Evolutionary conservation across 2,329 filamentous ascomycete species (phyloP).

Genomic region (Elsinoe necatrix): DNA sequence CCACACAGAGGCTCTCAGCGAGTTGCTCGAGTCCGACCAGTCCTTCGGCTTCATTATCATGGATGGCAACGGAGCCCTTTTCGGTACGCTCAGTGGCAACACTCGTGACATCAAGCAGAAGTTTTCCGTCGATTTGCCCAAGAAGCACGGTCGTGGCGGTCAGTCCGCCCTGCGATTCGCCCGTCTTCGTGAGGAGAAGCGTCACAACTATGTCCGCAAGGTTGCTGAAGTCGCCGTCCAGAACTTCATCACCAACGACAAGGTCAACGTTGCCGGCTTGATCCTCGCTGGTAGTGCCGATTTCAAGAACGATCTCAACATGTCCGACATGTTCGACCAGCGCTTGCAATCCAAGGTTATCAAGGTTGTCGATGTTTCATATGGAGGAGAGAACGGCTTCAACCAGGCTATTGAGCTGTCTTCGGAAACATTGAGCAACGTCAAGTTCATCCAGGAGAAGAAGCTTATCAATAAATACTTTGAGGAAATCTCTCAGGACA

Average conservation of each 20-base stretch:
- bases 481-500: slow-evolving; percentile 97
- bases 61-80: slow-evolving; percentile 97
- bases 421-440: slow-evolving; percentile 90
- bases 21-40: slow-evolving; percentile 96
- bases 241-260: slow-evolving; percentile 97
- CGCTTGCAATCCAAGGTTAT: slow-evolving; percentile 92
- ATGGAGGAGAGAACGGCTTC: slow-evolving; percentile 98
- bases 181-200: slow-evolving; percentile 98
- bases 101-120: slow-evolving; percentile 96
- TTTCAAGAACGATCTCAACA: slow-evolving; percentile 99
- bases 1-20: slow-evolving; percentile 92
- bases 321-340: slow-evolving; percentile 92
- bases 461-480: slow-evolving; percentile 99
- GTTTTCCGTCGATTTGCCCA: slow-evolving; percentile 95
- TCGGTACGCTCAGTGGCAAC: slow-evolving; percentile 94
- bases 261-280: slow-evolving; percentile 92
- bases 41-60: slow-evolving; percentile 99
- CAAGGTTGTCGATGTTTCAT: slow-evolving; percentile 98
- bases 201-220: slow-evolving; percentile 99
- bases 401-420: slow-evolving; percentile 98
- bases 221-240: slow-evolving; percentile 96
- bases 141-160: slow-evolving; percentile 99
- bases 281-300: slow-evolving; percentile 96
- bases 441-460: slow-evolving; percentile 99
- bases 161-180: slow-evolving; percentile 99